Evolutionary conservation across 495 filamentous ascomycete genomes (phyloP).

Genomic region (Bathelium albidoporum): DNA sequence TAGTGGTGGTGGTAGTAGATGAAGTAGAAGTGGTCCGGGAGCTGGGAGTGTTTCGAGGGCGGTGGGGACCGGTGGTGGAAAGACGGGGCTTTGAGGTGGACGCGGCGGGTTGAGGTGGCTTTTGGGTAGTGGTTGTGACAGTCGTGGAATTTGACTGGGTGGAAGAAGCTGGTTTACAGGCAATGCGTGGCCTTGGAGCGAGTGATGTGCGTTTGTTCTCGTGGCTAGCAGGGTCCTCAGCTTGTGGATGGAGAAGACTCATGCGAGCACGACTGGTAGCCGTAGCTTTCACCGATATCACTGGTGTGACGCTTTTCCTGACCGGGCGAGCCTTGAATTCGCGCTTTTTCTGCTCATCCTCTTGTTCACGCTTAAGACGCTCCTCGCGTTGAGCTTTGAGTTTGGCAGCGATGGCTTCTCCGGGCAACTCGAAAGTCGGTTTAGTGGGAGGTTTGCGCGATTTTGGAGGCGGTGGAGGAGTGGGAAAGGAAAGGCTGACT

Average conservation of each 20-base stretch:
- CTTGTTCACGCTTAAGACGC: conserved; percentile 41
- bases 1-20: conserved; percentile 1
- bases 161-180: too few relatives aligned
- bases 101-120: too few relatives aligned
- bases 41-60: neutral
- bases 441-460: conserved; percentile 52
- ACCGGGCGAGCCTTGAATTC: conserved; percentile 55
- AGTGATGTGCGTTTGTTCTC: too few relatives aligned
- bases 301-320: conserved; percentile 1
- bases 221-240: too few relatives aligned
- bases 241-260: conserved; percentile 18
- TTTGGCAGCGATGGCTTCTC: conserved; percentile 60
- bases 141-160: too few relatives aligned
- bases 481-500: conserved; percentile 33
- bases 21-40: neutral
- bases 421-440: conserved; percentile 59
- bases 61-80: neutral
- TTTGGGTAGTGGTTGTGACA: too few relatives aligned
- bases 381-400: conserved; percentile 59
- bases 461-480: conserved; percentile 37
- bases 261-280: conserved; percentile 48
- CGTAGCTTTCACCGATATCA: conserved; percentile 32
- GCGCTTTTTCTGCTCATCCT: conserved; percentile 42
- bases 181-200: neutral
- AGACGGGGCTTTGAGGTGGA: conserved; percentile 1